Conservation (phyloP, 768 basidiomycete species). For the Boletus edulis region DNA sequence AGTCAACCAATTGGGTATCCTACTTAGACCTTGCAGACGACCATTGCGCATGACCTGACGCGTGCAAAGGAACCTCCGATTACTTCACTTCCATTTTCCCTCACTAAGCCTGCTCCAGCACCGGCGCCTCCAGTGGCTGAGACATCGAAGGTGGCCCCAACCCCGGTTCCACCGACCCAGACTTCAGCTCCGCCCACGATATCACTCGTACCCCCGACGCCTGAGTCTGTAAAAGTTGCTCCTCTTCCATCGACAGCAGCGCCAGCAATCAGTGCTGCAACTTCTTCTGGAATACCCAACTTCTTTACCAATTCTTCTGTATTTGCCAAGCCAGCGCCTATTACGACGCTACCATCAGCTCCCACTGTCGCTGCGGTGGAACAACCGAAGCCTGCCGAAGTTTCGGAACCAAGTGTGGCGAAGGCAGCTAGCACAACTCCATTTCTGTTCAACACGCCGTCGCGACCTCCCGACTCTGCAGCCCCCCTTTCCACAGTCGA, state of each 20-base stretch:
- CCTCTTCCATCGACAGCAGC: conserved; percentile 3
- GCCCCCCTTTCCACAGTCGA: conserved; percentile 4
- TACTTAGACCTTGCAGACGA: conserved; percentile 25
- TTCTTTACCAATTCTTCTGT: conserved; percentile 59
- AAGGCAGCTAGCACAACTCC: conserved; percentile 9
- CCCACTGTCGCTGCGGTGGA: conserved; percentile 17
- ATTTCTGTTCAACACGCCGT: conserved; percentile 9
- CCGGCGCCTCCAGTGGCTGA: conserved; percentile 12
- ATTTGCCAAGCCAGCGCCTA: conserved; percentile 38
- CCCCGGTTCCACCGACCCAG: conserved; percentile 9
- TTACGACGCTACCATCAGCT: conserved; percentile 19
- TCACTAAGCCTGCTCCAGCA: conserved; percentile 37
- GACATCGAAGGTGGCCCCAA: conserved; percentile 12
- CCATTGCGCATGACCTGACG: conserved; percentile 39
- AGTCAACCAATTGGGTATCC: neutral
- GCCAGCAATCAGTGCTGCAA: neutral
- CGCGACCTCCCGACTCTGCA: conserved; percentile 3
- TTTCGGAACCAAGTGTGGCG: neutral
- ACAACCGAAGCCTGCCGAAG: conserved; percentile 4
- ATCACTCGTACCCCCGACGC: conserved; percentile 25
- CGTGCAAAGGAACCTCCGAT: conserved; percentile 68
- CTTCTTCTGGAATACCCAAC: conserved; percentile 46
- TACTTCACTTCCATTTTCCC: conserved; percentile 60
- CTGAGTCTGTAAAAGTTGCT: conserved; percentile 19
- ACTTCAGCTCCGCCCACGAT: conserved; percentile 20